Percentiles rank a stretch among this genome's conserved stretches.
phyloP scores from a whole-genome alignment of 2,329 filamentous ascomycete genomes.

The Trichophyton schoenleinii region DNA sequence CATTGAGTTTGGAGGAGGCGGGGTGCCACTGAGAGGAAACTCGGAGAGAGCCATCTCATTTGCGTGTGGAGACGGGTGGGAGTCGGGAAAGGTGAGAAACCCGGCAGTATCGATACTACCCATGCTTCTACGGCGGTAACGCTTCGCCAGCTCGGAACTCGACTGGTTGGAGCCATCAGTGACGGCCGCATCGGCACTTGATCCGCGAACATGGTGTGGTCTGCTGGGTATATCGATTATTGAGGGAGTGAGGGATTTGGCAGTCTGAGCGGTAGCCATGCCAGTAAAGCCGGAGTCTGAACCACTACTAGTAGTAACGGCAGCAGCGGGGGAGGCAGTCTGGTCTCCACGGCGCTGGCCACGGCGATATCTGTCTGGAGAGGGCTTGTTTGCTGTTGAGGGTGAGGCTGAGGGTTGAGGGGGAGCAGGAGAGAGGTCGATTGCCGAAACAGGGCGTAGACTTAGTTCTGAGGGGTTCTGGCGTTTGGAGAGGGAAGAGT shows the following conservation, averaged over 20 bases:
- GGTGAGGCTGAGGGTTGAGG: constrained; percentile 34
- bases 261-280: constrained; percentile 1
- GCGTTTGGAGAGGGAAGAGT: constrained; percentile 33
- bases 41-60: constrained; percentile 1
- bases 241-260: background rate
- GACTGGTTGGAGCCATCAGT: constrained; percentile 40
- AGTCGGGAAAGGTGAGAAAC: constrained; percentile 21
- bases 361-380: constrained; percentile 75
- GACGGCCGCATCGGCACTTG: constrained; percentile 58
- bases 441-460: constrained; percentile 36
- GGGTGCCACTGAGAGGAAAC: background rate
- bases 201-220: constrained; percentile 42
- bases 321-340: background rate
- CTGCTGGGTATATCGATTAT: background rate
- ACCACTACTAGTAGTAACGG: background rate
- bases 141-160: constrained; percentile 54
- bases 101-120: constrained; percentile 47
- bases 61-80: constrained; percentile 20
- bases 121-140: constrained; percentile 72
- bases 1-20: background rate
- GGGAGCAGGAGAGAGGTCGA: constrained; percentile 41
- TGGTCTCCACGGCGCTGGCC: constrained; percentile 44
- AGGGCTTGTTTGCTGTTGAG: constrained; percentile 52
- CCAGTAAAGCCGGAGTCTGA: constrained; percentile 9
- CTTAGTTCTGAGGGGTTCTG: constrained; percentile 25